Evolutionary conservation across 31 red algal genomes (phyloP).

Genomic region (Endocladia muricata): DNA sequence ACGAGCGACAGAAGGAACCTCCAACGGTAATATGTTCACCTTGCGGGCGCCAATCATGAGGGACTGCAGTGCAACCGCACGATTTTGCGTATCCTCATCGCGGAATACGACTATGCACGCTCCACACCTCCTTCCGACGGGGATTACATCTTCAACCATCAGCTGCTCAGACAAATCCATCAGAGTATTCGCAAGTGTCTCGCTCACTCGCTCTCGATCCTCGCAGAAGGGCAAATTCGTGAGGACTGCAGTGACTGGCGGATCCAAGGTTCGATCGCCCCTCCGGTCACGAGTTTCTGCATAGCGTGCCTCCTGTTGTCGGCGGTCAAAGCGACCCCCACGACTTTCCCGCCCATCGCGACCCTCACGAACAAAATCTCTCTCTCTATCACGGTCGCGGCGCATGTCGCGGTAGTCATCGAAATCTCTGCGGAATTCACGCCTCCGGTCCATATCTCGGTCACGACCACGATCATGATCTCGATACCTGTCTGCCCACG

Average conservation of each 20-base stretch:
- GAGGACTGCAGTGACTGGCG: constrained; percentile 36
- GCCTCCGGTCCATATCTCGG: constrained; percentile 21
- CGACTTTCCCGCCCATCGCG: constrained; percentile 13
- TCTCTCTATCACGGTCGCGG: constrained; percentile 26
- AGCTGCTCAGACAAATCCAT: constrained; percentile 23
- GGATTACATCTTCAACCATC: constrained; percentile 40
- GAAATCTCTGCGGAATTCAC: constrained; percentile 5
- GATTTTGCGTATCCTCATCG: constrained; percentile 32
- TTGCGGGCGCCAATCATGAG: constrained; percentile 45
- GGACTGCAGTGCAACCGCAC: constrained; percentile 38
- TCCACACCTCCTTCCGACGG: constrained; percentile 57
- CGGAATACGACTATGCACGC: constrained; percentile 51
- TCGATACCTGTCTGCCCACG: constrained; percentile 26
- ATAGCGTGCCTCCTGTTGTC: constrained; percentile 31
- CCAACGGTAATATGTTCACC: constrained; percentile 64
- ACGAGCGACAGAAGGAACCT: constrained; percentile 53
- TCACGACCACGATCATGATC: constrained; percentile 38
- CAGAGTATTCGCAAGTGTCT: constrained; percentile 43
- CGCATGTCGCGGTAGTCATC: constrained; percentile 24
- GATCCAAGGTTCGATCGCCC: constrained; percentile 26
- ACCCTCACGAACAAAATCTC: not conserved
- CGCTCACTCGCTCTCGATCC: constrained; percentile 39
- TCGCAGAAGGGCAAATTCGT: constrained; percentile 73
- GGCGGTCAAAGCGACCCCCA: not conserved
- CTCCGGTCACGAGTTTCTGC: constrained; percentile 12